Conservation (phyloP, 1,284 basidiomycete genomes). For the Gomphus sp. region DNA sequence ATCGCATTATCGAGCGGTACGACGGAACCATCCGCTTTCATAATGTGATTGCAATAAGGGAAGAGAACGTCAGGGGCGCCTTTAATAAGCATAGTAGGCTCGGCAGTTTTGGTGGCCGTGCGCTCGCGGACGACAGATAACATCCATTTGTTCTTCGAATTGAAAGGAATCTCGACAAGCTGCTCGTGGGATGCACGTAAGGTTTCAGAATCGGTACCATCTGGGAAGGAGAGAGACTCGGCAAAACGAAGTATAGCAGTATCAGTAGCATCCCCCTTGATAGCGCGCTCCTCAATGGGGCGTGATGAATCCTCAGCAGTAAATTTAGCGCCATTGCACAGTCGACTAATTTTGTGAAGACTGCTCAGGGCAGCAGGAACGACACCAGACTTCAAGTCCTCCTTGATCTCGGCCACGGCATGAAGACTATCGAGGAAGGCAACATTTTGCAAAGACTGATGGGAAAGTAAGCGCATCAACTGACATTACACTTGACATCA, state of each 20-base stretch:
- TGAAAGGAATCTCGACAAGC: conserved; percentile 45
- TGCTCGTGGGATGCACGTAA: conserved; percentile 22
- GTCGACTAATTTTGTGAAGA: conserved; percentile 36
- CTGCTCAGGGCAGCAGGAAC: conserved; percentile 19
- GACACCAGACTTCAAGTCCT: conserved; percentile 15
- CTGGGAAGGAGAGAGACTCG: conserved; percentile 30
- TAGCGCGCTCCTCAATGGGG: conserved; percentile 31
- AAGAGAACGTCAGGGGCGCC: conserved; percentile 55
- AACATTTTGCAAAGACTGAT: conserved; percentile 31
- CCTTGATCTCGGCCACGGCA: conserved; percentile 20
- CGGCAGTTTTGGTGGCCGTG: conserved; percentile 14
- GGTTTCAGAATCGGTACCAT: conserved; percentile 15
- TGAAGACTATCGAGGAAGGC: conserved; percentile 32
- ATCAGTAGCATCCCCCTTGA: conserved; percentile 60
- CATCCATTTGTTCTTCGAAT: conserved; percentile 64
- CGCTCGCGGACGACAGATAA: conserved; percentile 29
- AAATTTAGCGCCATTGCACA: conserved; percentile 59
- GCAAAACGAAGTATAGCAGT: conserved; percentile 53
- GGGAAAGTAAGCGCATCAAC: not conserved
- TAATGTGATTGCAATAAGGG: conserved; percentile 32
- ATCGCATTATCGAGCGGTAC: conserved; percentile 24
- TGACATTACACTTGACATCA: not conserved
- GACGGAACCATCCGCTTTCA: conserved; percentile 28
- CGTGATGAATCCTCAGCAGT: conserved; percentile 27
- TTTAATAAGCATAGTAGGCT: conserved; percentile 37